These are phyloP conservation scores for Pyrrhoderma lamaoense DNA, from an alignment of 1,284 basidiomycete species.

Conservation along the genomic window DNA sequence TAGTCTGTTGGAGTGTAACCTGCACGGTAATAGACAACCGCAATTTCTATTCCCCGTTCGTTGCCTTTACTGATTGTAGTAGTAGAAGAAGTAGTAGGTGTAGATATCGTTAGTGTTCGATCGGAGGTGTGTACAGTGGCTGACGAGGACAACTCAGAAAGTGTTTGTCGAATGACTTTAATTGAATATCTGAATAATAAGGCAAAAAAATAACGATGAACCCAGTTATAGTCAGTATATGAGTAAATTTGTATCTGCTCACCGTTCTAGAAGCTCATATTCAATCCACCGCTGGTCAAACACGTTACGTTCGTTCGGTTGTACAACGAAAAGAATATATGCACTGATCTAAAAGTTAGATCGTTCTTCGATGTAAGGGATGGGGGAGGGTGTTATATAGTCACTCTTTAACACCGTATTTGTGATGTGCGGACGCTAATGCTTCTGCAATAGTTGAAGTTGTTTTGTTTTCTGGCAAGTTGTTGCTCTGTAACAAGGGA, in stretches of 20 bases:
- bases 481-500: conserved; percentile 44
- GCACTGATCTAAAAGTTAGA: conserved; percentile 36
- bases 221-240: not conserved
- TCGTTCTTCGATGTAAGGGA: not conserved
- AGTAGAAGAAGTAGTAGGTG: conserved; percentile 23
- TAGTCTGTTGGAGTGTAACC: conserved; percentile 88
- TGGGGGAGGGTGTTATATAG: conserved; percentile 14
- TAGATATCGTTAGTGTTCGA: conserved; percentile 35
- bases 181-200: conserved; percentile 55
- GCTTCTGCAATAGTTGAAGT: conserved; percentile 67
- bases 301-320: conserved; percentile 87
- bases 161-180: conserved; percentile 66
- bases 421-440: conserved; percentile 72
- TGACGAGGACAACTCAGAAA: conserved; percentile 53
- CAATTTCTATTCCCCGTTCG: conserved; percentile 59
- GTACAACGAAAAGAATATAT: conserved; percentile 82
- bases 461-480: conserved; percentile 73
- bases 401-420: conserved; percentile 57
- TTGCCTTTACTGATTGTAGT: not conserved
- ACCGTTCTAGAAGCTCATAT: conserved; percentile 77
- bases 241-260: conserved; percentile 20
- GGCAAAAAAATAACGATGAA: not conserved
- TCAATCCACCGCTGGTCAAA: conserved; percentile 93
- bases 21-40: conserved; percentile 81
- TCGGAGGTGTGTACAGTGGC: conserved; percentile 41